Conservation (phyloP, 1,139 yeast genomes). For the Maudiozyma humilis region DNA sequence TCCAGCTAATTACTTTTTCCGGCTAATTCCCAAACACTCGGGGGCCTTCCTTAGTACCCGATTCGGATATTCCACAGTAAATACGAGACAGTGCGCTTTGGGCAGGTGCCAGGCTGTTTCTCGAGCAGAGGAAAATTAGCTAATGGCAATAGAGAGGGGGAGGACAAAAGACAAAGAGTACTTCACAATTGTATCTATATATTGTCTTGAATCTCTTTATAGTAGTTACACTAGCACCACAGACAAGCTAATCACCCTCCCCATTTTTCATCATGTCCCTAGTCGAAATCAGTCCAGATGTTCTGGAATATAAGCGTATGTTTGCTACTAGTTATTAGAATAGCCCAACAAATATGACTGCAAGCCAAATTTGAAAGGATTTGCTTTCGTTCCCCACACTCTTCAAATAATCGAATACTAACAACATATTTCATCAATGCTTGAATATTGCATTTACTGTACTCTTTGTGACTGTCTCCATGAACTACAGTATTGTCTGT, state of each 20-base stretch:
- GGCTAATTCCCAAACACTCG: neutral
- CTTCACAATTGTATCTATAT: too few relatives aligned
- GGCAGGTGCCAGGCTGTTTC: neutral
- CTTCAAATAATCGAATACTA: too few relatives aligned
- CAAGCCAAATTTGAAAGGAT: too few relatives aligned
- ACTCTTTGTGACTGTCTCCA: too few relatives aligned
- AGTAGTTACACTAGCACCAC: too few relatives aligned
- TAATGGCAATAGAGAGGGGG: neutral
- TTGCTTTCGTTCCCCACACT: conserved; percentile 2
- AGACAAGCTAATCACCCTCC: too few relatives aligned
- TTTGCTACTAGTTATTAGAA: conserved; percentile 22
- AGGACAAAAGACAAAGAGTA: neutral
- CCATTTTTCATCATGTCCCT: conserved; percentile 13
- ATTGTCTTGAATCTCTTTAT: too few relatives aligned
- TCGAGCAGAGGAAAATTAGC: neutral
- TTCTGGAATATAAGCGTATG: conserved; percentile 66
- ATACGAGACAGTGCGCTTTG: neutral
- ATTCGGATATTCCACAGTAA: neutral
- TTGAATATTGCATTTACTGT: too few relatives aligned
- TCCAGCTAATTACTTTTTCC: neutral
- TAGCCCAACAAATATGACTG: neutral
- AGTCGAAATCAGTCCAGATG: conserved; percentile 33
- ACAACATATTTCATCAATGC: too few relatives aligned
- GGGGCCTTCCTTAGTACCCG: neutral
- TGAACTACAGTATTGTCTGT: too few relatives aligned